Conservation (phyloP, 2,329 filamentous ascomycete genomes). For the Colletotrichum sp. region DNA sequence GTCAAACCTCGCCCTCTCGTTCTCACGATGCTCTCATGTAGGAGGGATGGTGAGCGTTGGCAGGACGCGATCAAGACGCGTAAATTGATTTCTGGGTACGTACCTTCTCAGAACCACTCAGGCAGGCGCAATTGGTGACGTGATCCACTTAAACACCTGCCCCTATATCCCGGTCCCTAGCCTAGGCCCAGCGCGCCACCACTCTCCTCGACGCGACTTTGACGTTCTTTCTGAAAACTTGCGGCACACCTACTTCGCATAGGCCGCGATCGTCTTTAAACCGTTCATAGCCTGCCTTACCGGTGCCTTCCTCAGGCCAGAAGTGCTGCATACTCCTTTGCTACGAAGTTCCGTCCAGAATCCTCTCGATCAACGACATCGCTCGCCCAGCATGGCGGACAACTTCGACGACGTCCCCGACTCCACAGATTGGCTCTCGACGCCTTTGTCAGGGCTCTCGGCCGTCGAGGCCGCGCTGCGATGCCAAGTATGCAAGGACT, state of each 20-base stretch:
- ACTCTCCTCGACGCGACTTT: conserved; percentile 11
- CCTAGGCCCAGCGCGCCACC: conserved; percentile 1
- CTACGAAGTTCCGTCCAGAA: not conserved
- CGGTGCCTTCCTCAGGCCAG: not conserved
- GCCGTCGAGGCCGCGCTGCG: conserved; percentile 84
- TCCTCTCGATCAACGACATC: not conserved
- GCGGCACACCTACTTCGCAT: not conserved
- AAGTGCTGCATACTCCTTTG: not conserved
- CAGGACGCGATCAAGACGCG: conserved; percentile 15
- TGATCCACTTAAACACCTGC: not conserved
- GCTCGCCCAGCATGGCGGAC: conserved; percentile 31
- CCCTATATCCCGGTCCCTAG: not conserved
- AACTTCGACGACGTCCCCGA: conserved; percentile 63
- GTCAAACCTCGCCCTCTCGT: not conserved
- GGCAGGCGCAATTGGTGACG: not conserved
- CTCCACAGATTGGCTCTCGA: conserved; percentile 84
- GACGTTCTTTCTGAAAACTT: not conserved
- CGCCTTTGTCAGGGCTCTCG: conserved; percentile 68
- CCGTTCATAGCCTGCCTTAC: not conserved
- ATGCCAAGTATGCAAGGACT: conserved; percentile 98
- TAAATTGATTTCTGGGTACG: conserved; percentile 15
- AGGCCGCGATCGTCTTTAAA: not conserved
- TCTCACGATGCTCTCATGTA: not conserved
- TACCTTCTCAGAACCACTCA: not conserved
- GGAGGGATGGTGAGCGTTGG: not conserved